phyloP scores from a whole-genome alignment of 1,284 basidiomycete species.

The Rhodofomes roseus region DNA sequence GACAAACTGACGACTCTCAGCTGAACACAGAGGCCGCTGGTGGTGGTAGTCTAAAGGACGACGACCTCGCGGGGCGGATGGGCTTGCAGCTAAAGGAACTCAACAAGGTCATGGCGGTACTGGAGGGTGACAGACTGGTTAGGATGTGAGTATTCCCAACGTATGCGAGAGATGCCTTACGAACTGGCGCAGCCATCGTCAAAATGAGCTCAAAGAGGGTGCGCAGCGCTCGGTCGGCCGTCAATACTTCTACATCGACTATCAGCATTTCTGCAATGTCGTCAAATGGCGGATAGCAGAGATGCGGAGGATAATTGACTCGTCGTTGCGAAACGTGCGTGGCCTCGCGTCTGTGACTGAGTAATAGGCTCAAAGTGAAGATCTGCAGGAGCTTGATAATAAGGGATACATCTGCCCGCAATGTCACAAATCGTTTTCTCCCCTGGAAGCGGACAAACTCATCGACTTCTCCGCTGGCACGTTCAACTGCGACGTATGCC shows the following conservation, averaged over 20 bases:
- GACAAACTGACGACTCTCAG: not conserved
- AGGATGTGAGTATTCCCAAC: conserved; percentile 58
- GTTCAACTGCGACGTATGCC: conserved; percentile 78
- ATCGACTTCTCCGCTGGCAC: conserved; percentile 64
- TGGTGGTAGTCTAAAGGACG: conserved; percentile 77
- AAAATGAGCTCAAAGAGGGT: conserved; percentile 83
- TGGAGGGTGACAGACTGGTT: conserved; percentile 83
- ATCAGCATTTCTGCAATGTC: conserved; percentile 93
- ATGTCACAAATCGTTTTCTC: conserved; percentile 82
- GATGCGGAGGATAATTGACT: conserved; percentile 89
- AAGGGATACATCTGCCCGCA: conserved; percentile 95
- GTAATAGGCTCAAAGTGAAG: not conserved
- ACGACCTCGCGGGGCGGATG: conserved; percentile 85
- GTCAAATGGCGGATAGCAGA: conserved; percentile 97
- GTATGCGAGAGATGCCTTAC: conserved; percentile 1
- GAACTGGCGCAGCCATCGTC: conserved; percentile 56
- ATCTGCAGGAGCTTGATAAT: conserved; percentile 81
- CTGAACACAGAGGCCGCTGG: not conserved
- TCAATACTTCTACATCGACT: conserved; percentile 97
- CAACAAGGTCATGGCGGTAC: conserved; percentile 85
- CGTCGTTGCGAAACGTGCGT: conserved; percentile 77
- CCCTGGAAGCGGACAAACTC: conserved; percentile 83
- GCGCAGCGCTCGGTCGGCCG: conserved; percentile 76
- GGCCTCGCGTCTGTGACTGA: not conserved
- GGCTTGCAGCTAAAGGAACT: conserved; percentile 91